Base-by-base conservation (phyloP, 805 yeast genomes). In the Metschnikowia similis region DNA sequence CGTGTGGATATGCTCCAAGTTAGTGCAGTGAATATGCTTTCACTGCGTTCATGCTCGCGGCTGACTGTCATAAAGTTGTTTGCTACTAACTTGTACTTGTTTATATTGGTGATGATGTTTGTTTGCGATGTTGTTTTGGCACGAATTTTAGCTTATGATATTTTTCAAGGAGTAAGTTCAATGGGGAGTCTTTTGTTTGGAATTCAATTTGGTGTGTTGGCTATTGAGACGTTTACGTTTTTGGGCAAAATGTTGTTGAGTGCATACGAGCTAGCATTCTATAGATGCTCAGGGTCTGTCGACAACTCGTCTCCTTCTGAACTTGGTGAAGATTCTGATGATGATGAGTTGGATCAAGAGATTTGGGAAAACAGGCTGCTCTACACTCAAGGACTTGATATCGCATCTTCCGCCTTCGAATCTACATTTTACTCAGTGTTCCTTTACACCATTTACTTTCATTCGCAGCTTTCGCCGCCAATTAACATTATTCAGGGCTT, bases 331-430 rank as follows among this genome's bases (percentile, higher is more conserved):
- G 53, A 48, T 6, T 30, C 31, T 17, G 67, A 61, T 8, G 45
- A 41, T 8, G 69, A 63, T 8, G 84, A 80, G 14, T 44, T 45
- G 9, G 54, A 49, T 9, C 95, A 85, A 35, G 83, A 79, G 30
- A 70, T 76, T 1, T 85, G 96, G 91, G 96, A 90, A 59, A 71
- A 75, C 36, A 85, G 88, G 65, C 74, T 81, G 7, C 69, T 81
- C 62, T 78, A 77, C 53, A 71, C 80, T 53, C 84, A 87, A 58
- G 60, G 76, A 4, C 69, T 87, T 16, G 85, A 85, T 43, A 70
- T 85, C 2, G 48, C 66, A 6, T 72, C 84, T 8, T 74, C 84
- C 4, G 50, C 79, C 2, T 49, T 70, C 37, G 64, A 66, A 45
- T 61, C 69, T 0, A 35, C 59, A 1, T 65, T 75, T 6, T 64